Conservation (phyloP, 78 protist genomes). For the Creolimax fragrantissima region DNA sequence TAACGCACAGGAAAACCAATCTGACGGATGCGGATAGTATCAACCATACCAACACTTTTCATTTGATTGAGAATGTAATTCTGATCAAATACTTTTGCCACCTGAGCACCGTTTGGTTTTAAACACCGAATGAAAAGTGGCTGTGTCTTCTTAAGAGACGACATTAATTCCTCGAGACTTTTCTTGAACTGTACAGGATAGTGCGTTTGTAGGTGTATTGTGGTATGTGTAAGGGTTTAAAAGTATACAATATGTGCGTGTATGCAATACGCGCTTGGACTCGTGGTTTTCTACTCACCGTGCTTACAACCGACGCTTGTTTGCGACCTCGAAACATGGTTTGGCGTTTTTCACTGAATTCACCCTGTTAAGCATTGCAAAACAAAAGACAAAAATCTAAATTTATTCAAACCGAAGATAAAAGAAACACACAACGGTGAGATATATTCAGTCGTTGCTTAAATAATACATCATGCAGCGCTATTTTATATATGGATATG, state of each 20-base stretch:
- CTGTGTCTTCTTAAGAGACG: constrained; percentile 42
- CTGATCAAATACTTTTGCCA: background rate
- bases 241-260: background rate
- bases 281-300: too few relatives aligned
- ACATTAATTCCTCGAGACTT: constrained; percentile 43
- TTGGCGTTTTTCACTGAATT: background rate
- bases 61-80: constrained; percentile 51
- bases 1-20: constrained; percentile 26
- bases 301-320: background rate
- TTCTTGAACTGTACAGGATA: constrained; percentile 32
- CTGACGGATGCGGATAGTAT: constrained; percentile 27
- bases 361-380: too few relatives aligned
- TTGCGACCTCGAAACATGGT: background rate
- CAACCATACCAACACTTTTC: constrained; percentile 82
- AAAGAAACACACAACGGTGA: too few relatives aligned
- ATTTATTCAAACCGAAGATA: too few relatives aligned
- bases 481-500: too few relatives aligned
- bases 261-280: too few relatives aligned
- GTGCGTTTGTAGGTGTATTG: background rate
- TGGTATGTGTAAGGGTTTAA: background rate
- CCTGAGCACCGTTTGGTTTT: constrained; percentile 70
- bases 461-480: too few relatives aligned
- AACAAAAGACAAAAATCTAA: too few relatives aligned
- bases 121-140: constrained; percentile 81
- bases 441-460: too few relatives aligned